phyloP scores from a whole-genome alignment of 2,329 filamentous ascomycete genomes.

The Penicillium italicum region DNA sequence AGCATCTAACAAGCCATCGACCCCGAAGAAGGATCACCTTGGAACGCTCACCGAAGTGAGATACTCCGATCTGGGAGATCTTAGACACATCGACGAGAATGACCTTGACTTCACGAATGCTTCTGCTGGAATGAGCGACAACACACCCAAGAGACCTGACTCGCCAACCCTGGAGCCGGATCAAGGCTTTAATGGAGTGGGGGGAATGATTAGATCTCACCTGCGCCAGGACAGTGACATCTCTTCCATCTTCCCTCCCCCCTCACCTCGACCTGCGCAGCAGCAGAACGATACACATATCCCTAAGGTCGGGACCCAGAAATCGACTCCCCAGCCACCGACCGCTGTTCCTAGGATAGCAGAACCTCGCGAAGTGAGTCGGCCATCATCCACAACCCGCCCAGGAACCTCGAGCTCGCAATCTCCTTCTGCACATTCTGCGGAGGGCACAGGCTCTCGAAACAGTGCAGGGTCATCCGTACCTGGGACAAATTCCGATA shows the following conservation, averaged over 20 bases:
- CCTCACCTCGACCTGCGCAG: conserved; percentile 38
- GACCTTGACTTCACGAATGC: conserved; percentile 14
- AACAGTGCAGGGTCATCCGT: conserved; percentile 17
- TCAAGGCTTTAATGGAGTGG: conserved; percentile 58
- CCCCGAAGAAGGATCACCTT: conserved; percentile 29
- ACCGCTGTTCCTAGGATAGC: background rate
- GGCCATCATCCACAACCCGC: background rate
- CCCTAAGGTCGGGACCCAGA: background rate
- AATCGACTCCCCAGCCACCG: background rate
- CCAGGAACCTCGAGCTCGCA: conserved; percentile 9
- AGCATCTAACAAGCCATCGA: conserved; percentile 30
- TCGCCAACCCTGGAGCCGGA: conserved; percentile 70
- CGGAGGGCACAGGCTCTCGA: conserved; percentile 10
- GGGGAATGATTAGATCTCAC: conserved; percentile 76
- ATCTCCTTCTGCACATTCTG: conserved; percentile 11
- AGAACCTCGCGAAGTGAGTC: background rate
- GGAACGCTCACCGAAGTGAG: conserved; percentile 35
- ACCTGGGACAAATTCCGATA: background rate
- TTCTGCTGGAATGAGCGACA: conserved; percentile 4
- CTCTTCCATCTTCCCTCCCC: conserved; percentile 70
- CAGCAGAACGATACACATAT: conserved; percentile 29
- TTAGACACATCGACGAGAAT: conserved; percentile 42
- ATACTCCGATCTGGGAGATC: conserved; percentile 38
- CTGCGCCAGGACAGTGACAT: conserved; percentile 74
- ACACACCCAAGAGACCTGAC: conserved; percentile 48